Percentiles rank a stretch among this genome's conserved stretches.
Evolutionary conservation across 2,329 filamentous ascomycete species (phyloP).

Genomic region (Thermothelomyces thermophilus): DNA sequence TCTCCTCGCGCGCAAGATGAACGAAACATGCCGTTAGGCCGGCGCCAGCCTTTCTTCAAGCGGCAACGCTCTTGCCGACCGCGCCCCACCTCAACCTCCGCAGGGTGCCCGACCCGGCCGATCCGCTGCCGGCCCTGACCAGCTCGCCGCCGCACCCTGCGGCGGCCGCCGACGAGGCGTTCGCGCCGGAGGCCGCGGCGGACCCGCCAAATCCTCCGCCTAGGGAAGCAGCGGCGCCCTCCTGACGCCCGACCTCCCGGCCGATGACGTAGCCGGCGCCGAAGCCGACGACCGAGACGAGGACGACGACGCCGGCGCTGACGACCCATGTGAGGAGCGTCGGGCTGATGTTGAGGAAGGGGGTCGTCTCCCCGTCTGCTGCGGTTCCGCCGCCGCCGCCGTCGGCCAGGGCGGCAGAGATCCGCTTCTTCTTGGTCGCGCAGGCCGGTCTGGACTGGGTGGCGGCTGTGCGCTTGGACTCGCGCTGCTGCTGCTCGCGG

Average conservation of each 20-base stretch:
- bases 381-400: conserved; percentile 32
- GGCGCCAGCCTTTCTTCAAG: no score
- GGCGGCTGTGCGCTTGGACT: conserved; percentile 42
- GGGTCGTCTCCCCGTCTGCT: conserved; percentile 13
- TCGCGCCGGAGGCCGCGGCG: conserved; percentile 32
- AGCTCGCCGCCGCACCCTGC: conserved; percentile 50
- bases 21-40: no score
- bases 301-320: conserved; percentile 59
- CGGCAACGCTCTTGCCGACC: conserved; percentile 45
- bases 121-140: conserved; percentile 34
- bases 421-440: conserved; percentile 55
- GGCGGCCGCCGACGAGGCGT: conserved; percentile 32
- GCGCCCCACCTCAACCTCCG: conserved; percentile 48
- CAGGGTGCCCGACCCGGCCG: conserved; percentile 38
- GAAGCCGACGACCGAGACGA: conserved; percentile 63
- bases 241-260: conserved; percentile 58
- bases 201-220: background rate
- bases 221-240: conserved; percentile 34
- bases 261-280: conserved; percentile 64
- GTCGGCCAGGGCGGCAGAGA: conserved; percentile 27
- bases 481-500: conserved; percentile 31
- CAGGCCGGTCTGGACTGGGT: conserved; percentile 35
- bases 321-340: conserved; percentile 60
- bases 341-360: conserved; percentile 43
- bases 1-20: no score